Evolutionary conservation across 73 alveolate genomes (phyloP), one percentile per base, ranked within the genome.

Genomic region (Blepharisma stoltei): DNA sequence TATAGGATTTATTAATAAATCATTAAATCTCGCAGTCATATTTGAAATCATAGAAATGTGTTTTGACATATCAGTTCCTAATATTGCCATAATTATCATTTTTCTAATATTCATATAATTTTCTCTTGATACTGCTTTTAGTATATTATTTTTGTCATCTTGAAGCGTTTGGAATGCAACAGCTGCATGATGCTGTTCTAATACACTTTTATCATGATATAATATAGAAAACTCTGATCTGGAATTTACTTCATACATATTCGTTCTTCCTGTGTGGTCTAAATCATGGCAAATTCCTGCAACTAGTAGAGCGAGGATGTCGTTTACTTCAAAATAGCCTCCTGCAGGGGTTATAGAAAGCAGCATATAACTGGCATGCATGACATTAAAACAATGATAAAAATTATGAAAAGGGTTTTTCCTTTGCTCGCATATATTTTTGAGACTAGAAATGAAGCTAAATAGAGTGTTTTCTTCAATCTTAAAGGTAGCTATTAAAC

Each of bases 61-160:
- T 68, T 83, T 86, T 21, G 95, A 90, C 97, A 91, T 94, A 81
- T 94, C 98, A 6, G 98, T 94, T 5, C 95, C 93, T 27, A 94
- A 80, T 3, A 94, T 93, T 60, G 92, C 81, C 37, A 76, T 84
- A 32, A 94, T 83, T 77, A 94, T 82, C 70, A 88, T 75, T 80
- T 92, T 90, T 84, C 98, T 86, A 68, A 92, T 79, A 46, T 53
- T 25, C 68, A 80, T 89, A 50, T 44, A 49, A 47, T 82, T 68
- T 11, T 87, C 82, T 23, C 21, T 54, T 44, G 82, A 76, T 2
- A 86, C 44, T 7, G 76, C 80, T 54, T 73, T 78, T 23, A 91
- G 78, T 27, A 91, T 81, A 71, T 91, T 86, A 25, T 70, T 43
- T 48, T 83, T 86, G 4, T 76, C 85, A n/a, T 71, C 75, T 54